These are phyloP conservation scores for Didymella exigua DNA, from an alignment of 2,329 filamentous ascomycete species.

Conservation along the genomic window DNA sequence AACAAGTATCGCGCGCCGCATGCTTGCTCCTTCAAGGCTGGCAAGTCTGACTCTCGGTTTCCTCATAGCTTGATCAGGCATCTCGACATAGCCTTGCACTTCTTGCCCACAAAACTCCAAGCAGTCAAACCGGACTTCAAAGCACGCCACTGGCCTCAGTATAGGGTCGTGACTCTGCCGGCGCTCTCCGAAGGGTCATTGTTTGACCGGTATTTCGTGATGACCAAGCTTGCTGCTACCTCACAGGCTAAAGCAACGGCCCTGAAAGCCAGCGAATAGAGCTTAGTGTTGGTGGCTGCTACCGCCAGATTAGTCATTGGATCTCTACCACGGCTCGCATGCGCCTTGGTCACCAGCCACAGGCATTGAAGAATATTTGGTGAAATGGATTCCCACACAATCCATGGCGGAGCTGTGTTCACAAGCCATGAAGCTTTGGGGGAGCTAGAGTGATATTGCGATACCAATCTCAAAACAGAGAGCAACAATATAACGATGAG, in stretches of 20 bases:
- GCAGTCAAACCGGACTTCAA: neutral
- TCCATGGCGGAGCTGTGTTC: neutral
- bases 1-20: conserved; percentile 2
- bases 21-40: conserved; percentile 7
- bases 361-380: neutral
- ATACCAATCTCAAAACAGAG: neutral
- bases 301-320: neutral
- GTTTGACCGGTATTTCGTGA: neutral
- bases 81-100: neutral
- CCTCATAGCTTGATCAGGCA: neutral
- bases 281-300: neutral
- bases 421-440: neutral
- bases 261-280: neutral
- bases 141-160: neutral
- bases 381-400: neutral
- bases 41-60: no score
- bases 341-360: conserved; percentile 12
- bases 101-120: neutral
- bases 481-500: neutral
- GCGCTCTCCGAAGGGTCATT: neutral
- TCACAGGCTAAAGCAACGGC: neutral
- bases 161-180: neutral
- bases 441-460: neutral
- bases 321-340: neutral
- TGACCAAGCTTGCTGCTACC: neutral